phyloP scores from a whole-genome alignment of 768 basidiomycete genomes.

The Leucosporidium yakuticum region DNA sequence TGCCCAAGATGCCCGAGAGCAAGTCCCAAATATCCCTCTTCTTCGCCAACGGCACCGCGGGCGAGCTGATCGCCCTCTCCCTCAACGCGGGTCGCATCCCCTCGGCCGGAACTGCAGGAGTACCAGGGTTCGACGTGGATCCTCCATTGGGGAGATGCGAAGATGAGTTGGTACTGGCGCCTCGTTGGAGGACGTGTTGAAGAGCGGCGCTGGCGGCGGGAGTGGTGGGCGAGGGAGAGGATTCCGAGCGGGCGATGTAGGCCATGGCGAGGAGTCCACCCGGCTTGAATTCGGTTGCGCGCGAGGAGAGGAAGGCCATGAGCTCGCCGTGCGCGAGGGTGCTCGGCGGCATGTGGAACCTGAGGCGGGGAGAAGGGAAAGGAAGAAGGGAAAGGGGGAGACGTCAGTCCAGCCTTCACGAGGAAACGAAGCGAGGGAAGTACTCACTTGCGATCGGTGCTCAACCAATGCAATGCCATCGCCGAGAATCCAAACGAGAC shows the following conservation, averaged over 20 bases:
- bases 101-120: not conserved
- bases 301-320: conserved; percentile 34
- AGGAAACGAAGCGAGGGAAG: not conserved
- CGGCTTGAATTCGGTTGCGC: conserved; percentile 37
- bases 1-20: conserved; percentile 31
- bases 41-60: conserved; percentile 6
- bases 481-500: conserved; percentile 37
- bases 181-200: conserved; percentile 9
- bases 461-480: conserved; percentile 38
- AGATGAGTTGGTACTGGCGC: not conserved
- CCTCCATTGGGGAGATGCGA: not conserved
- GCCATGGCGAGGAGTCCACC: conserved; percentile 38
- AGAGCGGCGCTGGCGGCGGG: conserved; percentile 8
- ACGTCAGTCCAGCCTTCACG: not conserved
- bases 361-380: not conserved
- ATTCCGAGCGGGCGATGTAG: conserved; percentile 33
- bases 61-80: conserved; percentile 5
- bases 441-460: conserved; percentile 28
- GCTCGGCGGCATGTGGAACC: conserved; percentile 24
- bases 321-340: conserved; percentile 37
- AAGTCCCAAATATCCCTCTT: conserved; percentile 37
- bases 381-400: not conserved
- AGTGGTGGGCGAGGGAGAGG: not conserved
- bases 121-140: not conserved
- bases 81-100: not conserved